These are phyloP conservation scores for Kazachstania sp. DNA, from an alignment of 1,139 yeast species.

Conservation along the genomic window DNA sequence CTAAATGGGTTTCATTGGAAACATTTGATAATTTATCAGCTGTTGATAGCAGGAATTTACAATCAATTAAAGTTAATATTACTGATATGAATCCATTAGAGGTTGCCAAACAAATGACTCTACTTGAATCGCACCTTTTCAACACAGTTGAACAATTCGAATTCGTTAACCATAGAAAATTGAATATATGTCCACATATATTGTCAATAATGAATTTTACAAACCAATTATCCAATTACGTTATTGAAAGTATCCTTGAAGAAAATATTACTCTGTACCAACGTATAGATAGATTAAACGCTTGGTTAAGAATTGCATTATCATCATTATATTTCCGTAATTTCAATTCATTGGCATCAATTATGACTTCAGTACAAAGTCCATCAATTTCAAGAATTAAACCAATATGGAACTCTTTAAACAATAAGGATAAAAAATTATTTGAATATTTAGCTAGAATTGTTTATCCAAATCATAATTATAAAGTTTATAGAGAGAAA, in stretches of 20 bases:
- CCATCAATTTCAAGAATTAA: constrained; percentile 66
- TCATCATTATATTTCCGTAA: constrained; percentile 75
- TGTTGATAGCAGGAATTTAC: background rate
- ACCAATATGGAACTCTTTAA: constrained; percentile 56
- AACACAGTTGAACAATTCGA: constrained; percentile 63
- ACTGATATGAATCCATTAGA: constrained; percentile 72
- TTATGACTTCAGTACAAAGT: constrained; percentile 75
- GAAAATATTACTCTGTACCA: constrained; percentile 36
- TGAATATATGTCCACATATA: constrained; percentile 65
- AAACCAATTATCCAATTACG: constrained; percentile 73
- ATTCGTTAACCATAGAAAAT: constrained; percentile 57
- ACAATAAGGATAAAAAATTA: constrained; percentile 56
- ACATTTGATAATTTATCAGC: background rate
- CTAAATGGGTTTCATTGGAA: constrained; percentile 4
- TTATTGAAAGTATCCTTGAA: constrained; percentile 64
- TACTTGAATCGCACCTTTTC: constrained; percentile 68
- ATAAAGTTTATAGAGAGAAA: constrained; percentile 62
- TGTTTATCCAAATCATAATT: constrained; percentile 79
- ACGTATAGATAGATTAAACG: constrained; percentile 47
- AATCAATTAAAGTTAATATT: constrained; percentile 35
- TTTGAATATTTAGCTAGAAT: constrained; percentile 62
- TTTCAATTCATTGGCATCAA: constrained; percentile 82
- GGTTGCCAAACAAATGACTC: constrained; percentile 75
- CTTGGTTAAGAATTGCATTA: constrained; percentile 79
- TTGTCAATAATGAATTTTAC: constrained; percentile 63